These are phyloP conservation scores for Castanea mollissima DNA, from an alignment of 306 rosid genomes.

Conservation along the genomic window DNA sequence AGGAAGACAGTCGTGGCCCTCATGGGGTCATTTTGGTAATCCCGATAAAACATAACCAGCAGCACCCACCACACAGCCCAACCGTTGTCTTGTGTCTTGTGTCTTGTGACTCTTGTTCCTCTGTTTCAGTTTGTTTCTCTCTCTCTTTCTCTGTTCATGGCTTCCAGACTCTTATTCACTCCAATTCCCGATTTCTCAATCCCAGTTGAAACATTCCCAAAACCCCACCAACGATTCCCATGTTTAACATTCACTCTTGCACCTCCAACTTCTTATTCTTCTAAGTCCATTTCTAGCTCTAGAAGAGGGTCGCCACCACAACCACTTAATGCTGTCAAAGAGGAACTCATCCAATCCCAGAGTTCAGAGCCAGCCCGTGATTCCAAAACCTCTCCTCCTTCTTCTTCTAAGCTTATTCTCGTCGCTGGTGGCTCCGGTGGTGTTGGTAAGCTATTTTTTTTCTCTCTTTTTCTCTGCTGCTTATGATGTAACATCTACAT, in stretches of 20 bases:
- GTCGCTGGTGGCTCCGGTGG: constrained; percentile 91
- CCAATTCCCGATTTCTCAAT: constrained; percentile 24
- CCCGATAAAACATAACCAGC: too few relatives aligned
- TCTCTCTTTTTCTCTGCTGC: background rate
- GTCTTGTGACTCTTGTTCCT: background rate
- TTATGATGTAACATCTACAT: background rate
- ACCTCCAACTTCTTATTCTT: constrained; percentile 16
- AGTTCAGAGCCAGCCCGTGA: constrained; percentile 35
- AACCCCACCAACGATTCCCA: constrained; percentile 22
- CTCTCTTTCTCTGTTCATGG: constrained; percentile 35
- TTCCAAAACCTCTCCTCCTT: constrained; percentile 21
- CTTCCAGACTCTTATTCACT: constrained; percentile 41
- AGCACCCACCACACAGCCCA: too few relatives aligned
- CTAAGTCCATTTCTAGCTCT: constrained; percentile 34
- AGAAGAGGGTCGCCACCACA: constrained; percentile 27
- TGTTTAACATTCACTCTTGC: constrained; percentile 1
- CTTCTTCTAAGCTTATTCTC: constrained; percentile 76
- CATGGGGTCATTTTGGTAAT: too few relatives aligned
- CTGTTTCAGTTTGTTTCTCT: background rate
- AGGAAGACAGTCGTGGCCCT: too few relatives aligned
- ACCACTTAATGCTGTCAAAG: constrained; percentile 35
- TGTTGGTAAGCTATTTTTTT: constrained; percentile 51
- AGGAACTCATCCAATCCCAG: constrained; percentile 35
- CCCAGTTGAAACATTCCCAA: constrained; percentile 19
- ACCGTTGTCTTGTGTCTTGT: too few relatives aligned